Percentiles rank a stretch among this genome's conserved stretches.
phyloP scores from a whole-genome alignment of 2,329 filamentous ascomycete genomes.

The Intubia oerlemansii region DNA sequence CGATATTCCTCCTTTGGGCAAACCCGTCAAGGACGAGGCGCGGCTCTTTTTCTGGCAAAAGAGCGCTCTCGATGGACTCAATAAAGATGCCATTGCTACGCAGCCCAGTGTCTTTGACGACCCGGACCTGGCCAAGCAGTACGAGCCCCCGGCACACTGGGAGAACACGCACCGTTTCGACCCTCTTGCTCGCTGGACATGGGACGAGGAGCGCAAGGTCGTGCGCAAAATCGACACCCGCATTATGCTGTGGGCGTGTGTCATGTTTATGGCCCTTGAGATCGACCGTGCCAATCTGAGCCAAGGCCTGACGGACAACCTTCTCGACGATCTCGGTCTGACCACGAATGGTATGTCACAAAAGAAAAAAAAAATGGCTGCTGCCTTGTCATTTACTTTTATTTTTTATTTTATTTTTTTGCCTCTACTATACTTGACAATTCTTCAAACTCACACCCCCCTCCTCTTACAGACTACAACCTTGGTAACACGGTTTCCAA shows the following conservation, averaged over 20 bases:
- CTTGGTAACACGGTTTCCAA: constrained; percentile 27
- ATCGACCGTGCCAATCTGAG: constrained; percentile 24
- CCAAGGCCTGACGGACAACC: constrained; percentile 26
- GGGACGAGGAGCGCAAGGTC: constrained; percentile 16
- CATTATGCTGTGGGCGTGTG: constrained; percentile 23
- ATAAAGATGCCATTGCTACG: constrained; percentile 16
- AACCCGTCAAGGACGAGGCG: constrained; percentile 8
- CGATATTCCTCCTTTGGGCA: constrained; percentile 14
- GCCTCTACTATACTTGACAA: background rate
- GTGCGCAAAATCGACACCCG: constrained; percentile 23
- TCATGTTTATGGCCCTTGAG: constrained; percentile 29
- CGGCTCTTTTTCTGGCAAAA: constrained; percentile 15
- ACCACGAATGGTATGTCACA: constrained; percentile 19
- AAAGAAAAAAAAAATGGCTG: too few species aligned
- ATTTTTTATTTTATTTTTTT: background rate
- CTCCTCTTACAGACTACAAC: constrained; percentile 24
- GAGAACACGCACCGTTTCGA: constrained; percentile 26
- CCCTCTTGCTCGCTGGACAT: constrained; percentile 20
- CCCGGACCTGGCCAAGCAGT: constrained; percentile 14
- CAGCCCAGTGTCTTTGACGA: constrained; percentile 17
- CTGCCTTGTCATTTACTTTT: too few species aligned
- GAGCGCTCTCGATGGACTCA: constrained; percentile 7
- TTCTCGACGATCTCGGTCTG: constrained; percentile 20
- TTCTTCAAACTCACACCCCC: background rate
- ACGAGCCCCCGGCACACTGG: constrained; percentile 13